A percentile compares a stretch with the other conserved stretches of the same genome.
Conservation (phyloP, 163 green algal species). For the Scenedesmus sp. region DNA sequence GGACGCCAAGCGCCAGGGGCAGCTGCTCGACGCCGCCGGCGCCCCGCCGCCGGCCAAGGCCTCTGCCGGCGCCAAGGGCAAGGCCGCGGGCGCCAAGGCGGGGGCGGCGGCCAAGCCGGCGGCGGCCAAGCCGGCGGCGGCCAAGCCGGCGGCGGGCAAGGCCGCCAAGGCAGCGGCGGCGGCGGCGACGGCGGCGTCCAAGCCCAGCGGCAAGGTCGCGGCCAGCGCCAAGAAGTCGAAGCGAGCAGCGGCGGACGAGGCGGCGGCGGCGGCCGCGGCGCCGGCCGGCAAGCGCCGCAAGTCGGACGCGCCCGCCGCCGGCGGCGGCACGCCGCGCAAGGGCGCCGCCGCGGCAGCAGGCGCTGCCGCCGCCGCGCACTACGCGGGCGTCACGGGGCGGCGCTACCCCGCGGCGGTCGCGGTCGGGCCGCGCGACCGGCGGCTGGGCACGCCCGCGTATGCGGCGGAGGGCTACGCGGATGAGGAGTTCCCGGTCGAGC, state of each 20-base stretch:
- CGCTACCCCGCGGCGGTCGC: not conserved
- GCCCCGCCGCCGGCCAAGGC: not conserved
- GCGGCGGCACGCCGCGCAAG: no score
- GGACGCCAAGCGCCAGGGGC: not conserved
- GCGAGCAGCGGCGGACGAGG: not conserved
- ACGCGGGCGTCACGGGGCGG: not conserved
- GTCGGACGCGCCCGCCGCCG: not conserved
- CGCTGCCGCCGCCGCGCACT: not conserved
- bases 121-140: no score
- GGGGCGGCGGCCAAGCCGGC: no score
- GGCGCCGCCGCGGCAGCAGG: not conserved
- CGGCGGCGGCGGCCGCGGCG: not conserved
- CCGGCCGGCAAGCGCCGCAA: not conserved
- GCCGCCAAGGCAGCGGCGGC: not conserved
- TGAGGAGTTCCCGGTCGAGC: not conserved
- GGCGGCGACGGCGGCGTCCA: no score
- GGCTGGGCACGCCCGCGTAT: not conserved
- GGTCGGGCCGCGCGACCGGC: not conserved
- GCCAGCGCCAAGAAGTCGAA: no score
- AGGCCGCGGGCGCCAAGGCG: not conserved
- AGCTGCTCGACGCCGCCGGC: not conserved
- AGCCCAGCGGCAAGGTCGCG: no score
- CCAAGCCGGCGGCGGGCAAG: not conserved
- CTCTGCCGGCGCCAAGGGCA: not conserved
- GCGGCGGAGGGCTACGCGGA: not conserved